Conservation (phyloP, 164 flowering plant species). For the Taxillus chinensis region DNA sequence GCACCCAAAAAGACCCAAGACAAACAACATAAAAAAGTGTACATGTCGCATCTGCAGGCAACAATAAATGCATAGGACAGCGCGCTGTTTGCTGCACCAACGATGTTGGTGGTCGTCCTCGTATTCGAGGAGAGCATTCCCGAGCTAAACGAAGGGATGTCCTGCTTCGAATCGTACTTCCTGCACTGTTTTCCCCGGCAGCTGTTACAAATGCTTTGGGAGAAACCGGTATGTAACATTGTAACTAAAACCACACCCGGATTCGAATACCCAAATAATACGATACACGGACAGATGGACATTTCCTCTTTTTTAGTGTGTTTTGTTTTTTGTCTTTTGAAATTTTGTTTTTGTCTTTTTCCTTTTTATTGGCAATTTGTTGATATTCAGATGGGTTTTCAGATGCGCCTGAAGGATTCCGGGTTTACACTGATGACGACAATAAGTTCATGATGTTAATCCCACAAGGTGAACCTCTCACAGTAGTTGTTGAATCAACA, state of each 20-base stretch:
- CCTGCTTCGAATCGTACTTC: constrained; percentile 24
- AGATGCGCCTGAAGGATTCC: constrained; percentile 38
- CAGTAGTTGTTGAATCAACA: background rate
- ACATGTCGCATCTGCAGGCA: background rate
- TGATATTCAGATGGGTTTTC: background rate
- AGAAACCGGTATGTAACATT: constrained; percentile 19
- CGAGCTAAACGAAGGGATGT: constrained; percentile 30
- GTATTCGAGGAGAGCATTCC: background rate
- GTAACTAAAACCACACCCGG: too few species aligned
- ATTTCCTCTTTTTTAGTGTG: too few species aligned
- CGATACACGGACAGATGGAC: too few species aligned
- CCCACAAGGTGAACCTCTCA: constrained; percentile 50
- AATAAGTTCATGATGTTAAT: constrained; percentile 69
- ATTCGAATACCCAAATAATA: too few species aligned
- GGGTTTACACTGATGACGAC: constrained; percentile 49
- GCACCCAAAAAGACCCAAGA: too few species aligned
- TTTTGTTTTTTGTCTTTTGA: too few species aligned
- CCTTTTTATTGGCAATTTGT: too few species aligned
- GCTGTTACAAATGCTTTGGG: constrained; percentile 28
- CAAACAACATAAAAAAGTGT: background rate
- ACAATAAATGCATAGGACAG: background rate
- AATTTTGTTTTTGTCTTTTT: too few species aligned
- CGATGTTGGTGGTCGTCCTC: background rate
- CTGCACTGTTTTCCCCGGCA: constrained; percentile 28
- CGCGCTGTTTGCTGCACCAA: constrained; percentile 8